Evolutionary conservation across 306 rosid species (phyloP).

Genomic region (Lathyrus oleraceus): DNA sequence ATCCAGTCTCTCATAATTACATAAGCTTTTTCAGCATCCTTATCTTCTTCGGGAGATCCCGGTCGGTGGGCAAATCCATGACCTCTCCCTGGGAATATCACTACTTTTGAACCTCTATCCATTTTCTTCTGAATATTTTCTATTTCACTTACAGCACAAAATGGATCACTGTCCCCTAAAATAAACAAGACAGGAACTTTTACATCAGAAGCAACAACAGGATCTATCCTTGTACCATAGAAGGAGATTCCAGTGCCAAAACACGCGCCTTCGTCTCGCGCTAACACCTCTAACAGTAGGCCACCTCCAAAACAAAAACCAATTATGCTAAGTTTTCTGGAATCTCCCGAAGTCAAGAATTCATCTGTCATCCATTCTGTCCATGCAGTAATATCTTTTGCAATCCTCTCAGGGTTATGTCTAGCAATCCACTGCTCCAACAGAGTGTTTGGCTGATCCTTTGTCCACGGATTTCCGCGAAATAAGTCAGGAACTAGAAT

Average conservation of each 20-base stretch:
- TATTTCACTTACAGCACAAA: conserved; percentile 51
- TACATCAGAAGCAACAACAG: conserved; percentile 44
- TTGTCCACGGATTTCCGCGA: conserved; percentile 66
- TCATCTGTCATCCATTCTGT: conserved; percentile 81
- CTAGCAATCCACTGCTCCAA: conserved; percentile 56
- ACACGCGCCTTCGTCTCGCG: conserved; percentile 52
- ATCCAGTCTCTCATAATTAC: conserved; percentile 69
- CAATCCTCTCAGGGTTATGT: conserved; percentile 56
- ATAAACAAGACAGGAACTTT: conserved; percentile 66
- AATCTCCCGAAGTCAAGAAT: conserved; percentile 64
- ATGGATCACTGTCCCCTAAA: conserved; percentile 70
- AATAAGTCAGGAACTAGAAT: conserved; percentile 80
- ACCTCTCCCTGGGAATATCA: conserved; percentile 65
- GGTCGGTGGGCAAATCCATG: conserved; percentile 86
- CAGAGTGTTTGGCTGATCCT: conserved; percentile 41
- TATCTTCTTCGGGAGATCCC: conserved; percentile 71
- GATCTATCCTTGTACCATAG: conserved; percentile 63
- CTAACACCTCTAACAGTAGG: conserved; percentile 61
- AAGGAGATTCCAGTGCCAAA: conserved; percentile 68
- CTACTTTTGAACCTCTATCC: conserved; percentile 50
- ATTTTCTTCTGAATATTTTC: conserved; percentile 47
- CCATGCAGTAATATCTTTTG: conserved; percentile 52
- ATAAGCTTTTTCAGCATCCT: conserved; percentile 80
- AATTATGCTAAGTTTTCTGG: conserved; percentile 67
- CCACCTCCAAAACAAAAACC: conserved; percentile 86